Base-by-base conservation (phyloP, 768 basidiomycete genomes). In the Cystobasidium ongulense region DNA sequence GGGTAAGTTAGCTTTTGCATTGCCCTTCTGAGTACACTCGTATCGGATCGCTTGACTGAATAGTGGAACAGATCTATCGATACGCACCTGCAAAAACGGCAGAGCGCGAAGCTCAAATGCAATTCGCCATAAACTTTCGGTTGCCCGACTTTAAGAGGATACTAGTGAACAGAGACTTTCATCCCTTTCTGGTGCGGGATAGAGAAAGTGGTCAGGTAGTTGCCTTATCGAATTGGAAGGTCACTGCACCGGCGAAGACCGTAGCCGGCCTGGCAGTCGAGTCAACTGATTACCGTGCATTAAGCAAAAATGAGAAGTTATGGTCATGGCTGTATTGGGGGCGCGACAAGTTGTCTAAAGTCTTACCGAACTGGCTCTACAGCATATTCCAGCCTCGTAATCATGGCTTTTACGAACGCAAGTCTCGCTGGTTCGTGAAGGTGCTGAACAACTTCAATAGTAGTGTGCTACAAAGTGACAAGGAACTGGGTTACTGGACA, bases 121-220 rank as follows among this genome's bases (percentile, higher is more conserved):
- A 59, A 31, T 59, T 59, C 33, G 57, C 57, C 5, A 31, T 35
- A 31, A 15, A 35, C 25, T 59, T 59, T 21, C 57, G 57, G 29
- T 23, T 59, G 33, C 57, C 57, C 5, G 57, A 59, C 27, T 59
- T 59, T 23, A 59, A 59, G 57, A 27, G 57, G 33, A 59, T 59
- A 59, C 57, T 59, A 27, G 57, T 59, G 15, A 59, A 35, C 33
- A 59, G 23, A 29, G 29, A 23, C 33, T 59, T 29, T 27, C 57
- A 59, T 59, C 29, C 57, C 11, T 59, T 59, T 35, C 29, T 59
- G 5, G 57, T 59, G 5, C 29, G 33, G 4, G 25, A 59, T 27
- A 29, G 15, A 59, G 33, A 35, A 15, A 59, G 11, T 31, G 23
- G 25, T 15, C 25, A 59, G 33, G 33, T 35, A 2, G 57, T 59